A percentile compares a stretch with the other conserved stretches of the same genome.
phyloP scores from a whole-genome alignment of 2,329 filamentous ascomycete species.

The Diaporthe capsici region DNA sequence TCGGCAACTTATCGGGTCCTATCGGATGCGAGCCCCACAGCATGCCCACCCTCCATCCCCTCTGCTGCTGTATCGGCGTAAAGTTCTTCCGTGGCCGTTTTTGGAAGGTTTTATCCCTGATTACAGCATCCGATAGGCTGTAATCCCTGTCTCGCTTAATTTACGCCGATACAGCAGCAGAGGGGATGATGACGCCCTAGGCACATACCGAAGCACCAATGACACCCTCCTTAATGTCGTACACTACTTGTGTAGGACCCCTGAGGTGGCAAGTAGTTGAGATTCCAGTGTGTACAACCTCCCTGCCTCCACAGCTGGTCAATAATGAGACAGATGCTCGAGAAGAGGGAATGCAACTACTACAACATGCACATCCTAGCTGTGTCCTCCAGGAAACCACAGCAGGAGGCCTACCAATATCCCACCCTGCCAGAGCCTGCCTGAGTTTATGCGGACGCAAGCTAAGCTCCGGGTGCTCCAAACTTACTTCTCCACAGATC shows the following conservation, averaged over 20 bases:
- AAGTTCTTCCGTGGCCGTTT: no score
- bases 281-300: no score
- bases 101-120: no score
- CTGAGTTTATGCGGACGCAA: not conserved
- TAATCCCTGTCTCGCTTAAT: no score
- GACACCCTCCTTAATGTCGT: not conserved
- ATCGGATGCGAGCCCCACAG: conserved; percentile 1
- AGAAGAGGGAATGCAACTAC: no score
- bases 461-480: conserved; percentile 18
- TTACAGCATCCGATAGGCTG: no score
- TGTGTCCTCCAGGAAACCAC: not conserved
- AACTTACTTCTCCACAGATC: conserved; percentile 11
- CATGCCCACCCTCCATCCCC: no score
- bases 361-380: no score
- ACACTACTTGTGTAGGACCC: not conserved
- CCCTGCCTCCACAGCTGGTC: no score
- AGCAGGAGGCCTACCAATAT: not conserved
- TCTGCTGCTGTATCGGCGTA: no score
- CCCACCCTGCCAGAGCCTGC: not conserved
- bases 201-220: not conserved
- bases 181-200: conserved; percentile 5
- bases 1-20: conserved; percentile 37
- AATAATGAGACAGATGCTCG: not conserved
- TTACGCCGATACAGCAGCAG: no score
- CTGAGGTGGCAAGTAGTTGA: not conserved